Conservation (phyloP, 2,329 filamentous ascomycete genomes). For the Colletotrichum somersetense region DNA sequence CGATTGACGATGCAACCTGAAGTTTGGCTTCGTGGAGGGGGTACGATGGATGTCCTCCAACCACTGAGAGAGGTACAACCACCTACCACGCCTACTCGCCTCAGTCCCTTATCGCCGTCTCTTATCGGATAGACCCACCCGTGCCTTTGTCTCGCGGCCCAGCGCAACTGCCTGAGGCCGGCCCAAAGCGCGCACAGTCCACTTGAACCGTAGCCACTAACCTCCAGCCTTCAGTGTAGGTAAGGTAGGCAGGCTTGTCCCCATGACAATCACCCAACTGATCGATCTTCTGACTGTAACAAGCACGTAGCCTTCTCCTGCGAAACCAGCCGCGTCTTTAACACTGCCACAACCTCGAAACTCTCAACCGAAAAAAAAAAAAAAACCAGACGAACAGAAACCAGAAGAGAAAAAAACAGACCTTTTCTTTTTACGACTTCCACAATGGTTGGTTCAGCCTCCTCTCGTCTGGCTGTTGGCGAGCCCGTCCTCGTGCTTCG, state of each 20-base stretch:
- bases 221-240: slow-evolving; percentile 13
- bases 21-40: not conserved
- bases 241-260: slow-evolving; percentile 19
- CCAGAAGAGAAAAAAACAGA: slow-evolving; percentile 12
- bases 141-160: not conserved
- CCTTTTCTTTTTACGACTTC: not conserved
- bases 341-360: slow-evolving; percentile 13
- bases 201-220: slow-evolving; percentile 14
- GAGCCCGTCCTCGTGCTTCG: slow-evolving; percentile 26
- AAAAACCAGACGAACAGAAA: not conserved
- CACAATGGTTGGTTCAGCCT: slow-evolving; percentile 38
- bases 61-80: slow-evolving; percentile 1
- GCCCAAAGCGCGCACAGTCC: slow-evolving; percentile 1
- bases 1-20: not conserved
- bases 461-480: slow-evolving; percentile 26
- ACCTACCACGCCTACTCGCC: not conserved
- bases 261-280: slow-evolving; percentile 29
- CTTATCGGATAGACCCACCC: slow-evolving; percentile 1
- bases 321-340: slow-evolving; percentile 27
- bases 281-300: slow-evolving; percentile 13
- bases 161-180: slow-evolving; percentile 13
- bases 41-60: not conserved
- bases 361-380: not conserved
- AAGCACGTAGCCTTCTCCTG: not conserved
- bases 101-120: slow-evolving; percentile 6